Evolutionary conservation across 1,284 basidiomycete species (phyloP), one percentile per base, ranked within the genome.

Genomic region (Sphagnurus paluster): DNA sequence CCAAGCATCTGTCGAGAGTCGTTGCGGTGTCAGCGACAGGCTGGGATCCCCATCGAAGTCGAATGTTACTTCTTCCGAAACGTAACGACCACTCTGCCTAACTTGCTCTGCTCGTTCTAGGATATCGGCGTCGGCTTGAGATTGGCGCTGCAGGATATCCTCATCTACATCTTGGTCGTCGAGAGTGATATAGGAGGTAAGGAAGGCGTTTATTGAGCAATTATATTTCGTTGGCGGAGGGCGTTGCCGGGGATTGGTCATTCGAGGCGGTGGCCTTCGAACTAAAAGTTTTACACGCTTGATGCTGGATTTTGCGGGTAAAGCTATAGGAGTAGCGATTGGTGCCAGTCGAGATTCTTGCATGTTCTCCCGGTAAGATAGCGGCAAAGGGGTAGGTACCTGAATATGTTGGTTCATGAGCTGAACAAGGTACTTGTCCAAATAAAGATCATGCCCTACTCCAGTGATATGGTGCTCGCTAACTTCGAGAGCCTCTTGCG

Each of bases 221-320:
- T 71, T 74, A 54, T 77, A 75, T 36, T 68, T 70, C 0, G 80
- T 69, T 0, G 64, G 66, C 0, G 74, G 71, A 1, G 87, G 85
- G 10, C 72, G 70, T 62, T 95, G 92, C 11, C 57, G 59, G 0
- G 87, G 90, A 58, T 85, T 77, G 0, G 90, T 80, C 47, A 84
- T 76, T 1, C 68, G 62, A 7, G 80, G 76, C 1, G 74, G 72
- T 5, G 84, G 85, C 19, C 69, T 69, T 26, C 83, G 79, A n/a
- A 87, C 80, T 26, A 89, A 79, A 28, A 91, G 76, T 39, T 76
- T 79, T 39, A 89, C 69, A 39, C 87, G 80, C 58, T 78, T 84
- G 40, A 83, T 68, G 14, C 50, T 72, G 53, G 53, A 46, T 45
- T 65, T 65, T 4, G 55, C 41, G 0, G 54, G 38, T 17, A 43